Evolutionary conservation across 306 rosid species (phyloP), one percentile per base, ranked within the genome.

Genomic region (Lagenaria siceraria): DNA sequence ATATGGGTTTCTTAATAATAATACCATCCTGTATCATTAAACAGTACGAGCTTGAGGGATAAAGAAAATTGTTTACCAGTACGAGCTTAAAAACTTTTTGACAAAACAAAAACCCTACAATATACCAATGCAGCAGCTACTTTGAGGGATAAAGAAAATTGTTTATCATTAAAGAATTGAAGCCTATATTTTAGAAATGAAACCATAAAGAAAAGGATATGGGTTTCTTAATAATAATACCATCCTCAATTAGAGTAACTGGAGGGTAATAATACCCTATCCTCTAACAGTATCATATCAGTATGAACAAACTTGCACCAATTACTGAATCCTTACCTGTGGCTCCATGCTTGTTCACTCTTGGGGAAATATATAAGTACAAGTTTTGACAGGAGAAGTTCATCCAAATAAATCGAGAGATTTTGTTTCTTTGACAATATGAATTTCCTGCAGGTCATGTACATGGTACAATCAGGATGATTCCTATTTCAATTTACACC

Each of bases 261-360:
- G 21, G 17, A 18, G 33, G 40, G 38, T 46, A 70, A 70, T 43
- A 70, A 70, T 70, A 25, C 4, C 36, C 38, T 5, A 25, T 22
- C 76, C 58, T 10, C 31, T 18, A 19, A n/a, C 62, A 18, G 42
- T 72, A 51, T 7, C 19, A 64, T 31, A 75, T 43, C 55, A 35
- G 51, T 48, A 6, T 27, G 18, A 51, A 35, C 61, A 31, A 56
- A 74, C 78, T 75, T 75, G 65, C 78, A 58, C n/a, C 54, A 74
- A 82, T 22, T n/a, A 55, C 15, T 40, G 62, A 72, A 61, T 76
- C 8, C 24, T 68, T 82, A 92, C 97, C 98, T 88, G 56, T 92
- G 96, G 82, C 82, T 82, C 98, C 97, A 95, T 36, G 97, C 95
- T 78, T 90, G 92, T 77, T 95, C 97, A 24, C 96, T 89, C 84